Evolutionary conservation across 129 eudicot genomes (phyloP).

Genomic region (sunflower (Helianthus annuus)): HanXRQr2.0-SUNRISE NC_035441.2:55200111-55200610

Average conservation of each 20-base stretch:
- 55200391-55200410: background rate
- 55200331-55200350: background rate
- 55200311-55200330: background rate
- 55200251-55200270: background rate
- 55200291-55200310: background rate
- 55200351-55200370: background rate
- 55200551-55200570: constrained; percentile 96
- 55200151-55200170: background rate
- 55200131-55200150: too few species aligned
- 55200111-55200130: too few species aligned
- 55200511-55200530: constrained; percentile 97
- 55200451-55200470: background rate
- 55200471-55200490: constrained; percentile 1
- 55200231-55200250: background rate
- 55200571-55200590: constrained; percentile 99
- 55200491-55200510: constrained; percentile 32
- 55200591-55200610: constrained; percentile 99
- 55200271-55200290: background rate
- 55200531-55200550: constrained; percentile 99
- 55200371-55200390: background rate
- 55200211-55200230: too few species aligned
- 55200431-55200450: background rate
- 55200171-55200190: background rate
- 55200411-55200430: background rate
- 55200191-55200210: background rate